These are phyloP conservation scores for Erythrobasidium hasegawianum DNA, from an alignment of 1,284 basidiomycete genomes.

Conservation along the genomic window DNA sequence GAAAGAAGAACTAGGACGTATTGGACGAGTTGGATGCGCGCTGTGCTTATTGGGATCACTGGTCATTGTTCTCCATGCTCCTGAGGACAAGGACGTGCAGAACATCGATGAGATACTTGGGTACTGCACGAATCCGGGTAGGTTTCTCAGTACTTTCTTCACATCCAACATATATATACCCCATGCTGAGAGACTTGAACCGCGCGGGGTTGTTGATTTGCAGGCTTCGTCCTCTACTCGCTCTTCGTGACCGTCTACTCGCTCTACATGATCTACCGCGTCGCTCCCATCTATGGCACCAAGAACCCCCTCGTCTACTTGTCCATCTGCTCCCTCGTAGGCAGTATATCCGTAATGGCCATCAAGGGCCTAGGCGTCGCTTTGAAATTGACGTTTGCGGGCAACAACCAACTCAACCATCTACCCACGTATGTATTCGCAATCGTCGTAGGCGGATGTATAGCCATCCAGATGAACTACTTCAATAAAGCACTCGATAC, in stretches of 20 bases:
- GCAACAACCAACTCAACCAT: constrained; percentile 93
- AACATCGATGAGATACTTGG: constrained; percentile 91
- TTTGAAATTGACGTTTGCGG: constrained; percentile 86
- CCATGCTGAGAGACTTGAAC: background rate
- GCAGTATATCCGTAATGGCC: constrained; percentile 85
- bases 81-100: constrained; percentile 87
- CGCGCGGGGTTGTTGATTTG: background rate
- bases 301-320: constrained; percentile 87
- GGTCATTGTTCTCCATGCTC: constrained; percentile 94
- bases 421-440: constrained; percentile 93
- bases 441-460: constrained; percentile 76
- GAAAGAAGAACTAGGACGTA: constrained; percentile 86
- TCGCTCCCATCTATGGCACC: constrained; percentile 83
- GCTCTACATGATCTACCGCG: constrained; percentile 78
- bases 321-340: constrained; percentile 86
- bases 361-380: constrained; percentile 96
- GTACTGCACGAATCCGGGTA: constrained; percentile 85
- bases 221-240: constrained; percentile 86
- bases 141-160: constrained; percentile 40
- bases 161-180: background rate
- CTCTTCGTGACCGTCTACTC: constrained; percentile 76
- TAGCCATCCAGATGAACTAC: constrained; percentile 76
- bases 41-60: constrained; percentile 84
- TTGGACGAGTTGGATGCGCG: constrained; percentile 88
- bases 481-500: constrained; percentile 98